phyloP scores from a whole-genome alignment of 2,329 filamentous ascomycete genomes.

The Aspergillus sp. region DNA sequence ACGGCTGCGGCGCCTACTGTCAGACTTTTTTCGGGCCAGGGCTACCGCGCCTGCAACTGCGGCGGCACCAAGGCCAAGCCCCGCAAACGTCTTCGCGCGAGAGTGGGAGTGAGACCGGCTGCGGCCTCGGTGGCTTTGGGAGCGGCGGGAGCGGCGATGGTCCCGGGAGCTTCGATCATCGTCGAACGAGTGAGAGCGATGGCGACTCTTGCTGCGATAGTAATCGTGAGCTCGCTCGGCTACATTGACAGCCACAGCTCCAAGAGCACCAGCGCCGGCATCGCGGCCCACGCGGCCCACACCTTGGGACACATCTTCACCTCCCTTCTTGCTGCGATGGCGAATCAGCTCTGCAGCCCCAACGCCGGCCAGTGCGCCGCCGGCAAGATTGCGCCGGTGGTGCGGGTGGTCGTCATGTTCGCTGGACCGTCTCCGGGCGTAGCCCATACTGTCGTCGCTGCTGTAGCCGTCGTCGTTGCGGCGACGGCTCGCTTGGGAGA shows the following conservation, averaged over 20 bases:
- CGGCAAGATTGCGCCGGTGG: conserved; percentile 50
- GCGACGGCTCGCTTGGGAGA: conserved; percentile 40
- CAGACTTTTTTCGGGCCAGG: conserved; percentile 46
- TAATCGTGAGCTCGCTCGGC: conserved; percentile 43
- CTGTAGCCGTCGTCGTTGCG: conserved; percentile 39
- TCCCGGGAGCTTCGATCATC: conserved; percentile 29
- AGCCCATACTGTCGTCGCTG: conserved; percentile 54
- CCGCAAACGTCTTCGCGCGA: conserved; percentile 45
- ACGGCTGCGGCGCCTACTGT: conserved; percentile 40
- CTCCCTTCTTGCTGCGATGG: conserved; percentile 48
- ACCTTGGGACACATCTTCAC: conserved; percentile 44
- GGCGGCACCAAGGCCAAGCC: conserved; percentile 44
- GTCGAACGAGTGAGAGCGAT: conserved; percentile 33
- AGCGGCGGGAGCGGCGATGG: conserved; percentile 19
- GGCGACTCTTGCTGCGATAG: conserved; percentile 39
- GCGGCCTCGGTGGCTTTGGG: conserved; percentile 22
- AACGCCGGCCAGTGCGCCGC: conserved; percentile 51
- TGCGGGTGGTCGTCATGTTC: conserved; percentile 40
- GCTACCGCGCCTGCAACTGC: conserved; percentile 53
- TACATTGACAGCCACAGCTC: conserved; percentile 52
- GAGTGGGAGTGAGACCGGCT: conserved; percentile 41
- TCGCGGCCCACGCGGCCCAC: conserved; percentile 41
- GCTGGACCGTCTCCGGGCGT: conserved; percentile 44
- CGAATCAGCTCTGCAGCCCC: conserved; percentile 53
- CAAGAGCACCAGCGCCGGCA: conserved; percentile 52